Evolutionary conservation across 129 eudicot species (phyloP), one percentile per base, ranked within the genome.

Genomic region (Escallonia herrerae): DNA sequence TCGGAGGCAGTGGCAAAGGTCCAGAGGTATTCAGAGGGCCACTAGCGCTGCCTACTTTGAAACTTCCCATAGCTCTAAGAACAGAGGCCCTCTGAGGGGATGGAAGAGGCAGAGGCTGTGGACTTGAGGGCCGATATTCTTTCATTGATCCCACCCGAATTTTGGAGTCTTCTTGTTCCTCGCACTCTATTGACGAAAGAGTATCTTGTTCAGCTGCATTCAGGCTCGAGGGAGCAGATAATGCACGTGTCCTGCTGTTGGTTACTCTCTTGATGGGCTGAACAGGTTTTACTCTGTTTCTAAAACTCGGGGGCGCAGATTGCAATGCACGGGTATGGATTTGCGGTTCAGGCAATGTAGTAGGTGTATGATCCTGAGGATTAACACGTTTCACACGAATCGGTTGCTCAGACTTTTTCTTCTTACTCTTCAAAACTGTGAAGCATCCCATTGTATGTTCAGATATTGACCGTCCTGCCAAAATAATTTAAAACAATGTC

Each of bases 61-160:
- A 88, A 66, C 96, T 93, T 56, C 85, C 79, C 66, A 70, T 63
- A 40, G 82, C 65, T 77, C 82, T 89, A 67, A 93, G 42, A 68
- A 46, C 44, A 11, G 61, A 64, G 48, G 80, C 61, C 12, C 60
- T 49, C 59, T 71, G 76, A 13, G 91, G 95, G 7, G 91, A 79
- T 2, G 99, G 99, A 66, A 93, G 99, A 14, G 96, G 99, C 58
- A 93, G 87, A 40, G 99, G 99, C 43, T 86, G 95, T 40, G 99
- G 95, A 42, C 70, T 79, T 2, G 83, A 80, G 52, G 87, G 79
- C 61, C 75, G 67, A 56, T 72, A 74, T 63, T 90, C 87, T 50
- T 83, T 76, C 22, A 64, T 74, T 1, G 80, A 53, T 14, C 84
- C 83, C 56, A 60, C 43, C 2, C 71, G 77, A 60, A 46, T 63